Evolutionary conservation across 192 early-diverging fungal genomes (phyloP).

Genomic region (Allomyces macrogynus): DNA sequence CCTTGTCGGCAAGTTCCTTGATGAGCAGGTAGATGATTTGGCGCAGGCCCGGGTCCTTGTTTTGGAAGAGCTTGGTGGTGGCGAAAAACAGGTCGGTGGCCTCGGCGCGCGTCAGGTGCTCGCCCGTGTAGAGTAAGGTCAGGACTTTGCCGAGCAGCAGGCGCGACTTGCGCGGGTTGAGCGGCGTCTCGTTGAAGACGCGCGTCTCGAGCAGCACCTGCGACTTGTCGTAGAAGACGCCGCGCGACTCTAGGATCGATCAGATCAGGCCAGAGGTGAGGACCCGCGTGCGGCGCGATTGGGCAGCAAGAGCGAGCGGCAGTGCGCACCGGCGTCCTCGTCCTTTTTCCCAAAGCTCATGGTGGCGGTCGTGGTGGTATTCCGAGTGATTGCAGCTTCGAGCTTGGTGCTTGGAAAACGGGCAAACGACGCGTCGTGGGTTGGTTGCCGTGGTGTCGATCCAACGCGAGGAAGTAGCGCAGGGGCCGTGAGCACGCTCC

Average conservation of each 20-base stretch:
- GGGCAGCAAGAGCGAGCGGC: neutral
- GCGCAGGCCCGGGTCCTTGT: slow-evolving; percentile 74
- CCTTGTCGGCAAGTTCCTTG: slow-evolving; percentile 80
- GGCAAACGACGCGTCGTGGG: no score
- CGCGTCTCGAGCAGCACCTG: slow-evolving; percentile 88
- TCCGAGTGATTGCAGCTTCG: no score
- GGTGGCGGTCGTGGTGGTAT: neutral
- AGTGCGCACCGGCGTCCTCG: slow-evolving; percentile 36
- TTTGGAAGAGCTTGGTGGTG: slow-evolving; percentile 94
- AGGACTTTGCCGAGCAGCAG: slow-evolving; percentile 80
- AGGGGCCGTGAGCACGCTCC: no score
- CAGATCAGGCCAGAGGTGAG: neutral
- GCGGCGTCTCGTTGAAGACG: slow-evolving; percentile 89
- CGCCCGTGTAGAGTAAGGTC: slow-evolving; percentile 75
- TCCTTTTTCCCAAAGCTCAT: slow-evolving; percentile 47
- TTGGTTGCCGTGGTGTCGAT: no score
- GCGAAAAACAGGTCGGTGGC: slow-evolving; percentile 96
- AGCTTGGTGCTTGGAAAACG: no score
- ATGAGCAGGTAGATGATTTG: slow-evolving; percentile 96
- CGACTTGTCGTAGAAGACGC: slow-evolving; percentile 44
- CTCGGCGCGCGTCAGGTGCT: slow-evolving; percentile 77
- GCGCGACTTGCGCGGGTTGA: slow-evolving; percentile 84
- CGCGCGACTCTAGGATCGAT: neutral
- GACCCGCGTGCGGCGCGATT: neutral
- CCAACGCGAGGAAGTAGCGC: no score